Percentiles rank a stretch among this genome's conserved stretches.
Conservation (phyloP, 495 filamentous ascomycete species). For the Lepidopterella palustris region DNA sequence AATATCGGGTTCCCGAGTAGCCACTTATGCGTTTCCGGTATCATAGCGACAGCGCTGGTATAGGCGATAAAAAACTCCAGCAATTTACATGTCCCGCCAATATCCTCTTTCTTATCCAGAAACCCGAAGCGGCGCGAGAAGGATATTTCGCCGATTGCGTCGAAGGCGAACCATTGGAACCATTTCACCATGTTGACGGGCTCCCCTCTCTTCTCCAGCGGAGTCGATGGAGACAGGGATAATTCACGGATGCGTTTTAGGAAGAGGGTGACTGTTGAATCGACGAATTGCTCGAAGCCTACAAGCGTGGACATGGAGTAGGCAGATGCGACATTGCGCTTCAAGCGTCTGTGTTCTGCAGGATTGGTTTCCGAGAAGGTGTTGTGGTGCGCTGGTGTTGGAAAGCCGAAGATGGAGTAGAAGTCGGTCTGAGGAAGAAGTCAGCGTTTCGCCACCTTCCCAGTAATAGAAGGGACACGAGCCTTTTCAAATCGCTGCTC, state of each 20-base stretch:
- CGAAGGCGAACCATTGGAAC: slow-evolving; percentile 23
- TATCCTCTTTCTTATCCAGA: not conserved
- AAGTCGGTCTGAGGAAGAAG: too few species aligned
- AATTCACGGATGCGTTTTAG: not conserved
- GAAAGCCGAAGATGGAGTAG: too few species aligned
- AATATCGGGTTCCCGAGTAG: too few species aligned
- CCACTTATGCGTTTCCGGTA: too few species aligned
- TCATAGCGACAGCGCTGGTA: too few species aligned
- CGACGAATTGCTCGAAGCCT: not conserved
- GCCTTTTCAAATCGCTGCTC: too few species aligned
- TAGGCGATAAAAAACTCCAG: not conserved
- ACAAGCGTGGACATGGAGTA: not conserved
- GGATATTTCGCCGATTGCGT: slow-evolving; percentile 16
- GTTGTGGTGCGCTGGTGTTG: not conserved
- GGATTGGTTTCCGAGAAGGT: not conserved
- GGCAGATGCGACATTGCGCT: not conserved
- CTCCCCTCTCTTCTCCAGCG: not conserved
- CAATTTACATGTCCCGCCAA: not conserved
- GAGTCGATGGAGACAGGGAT: too few species aligned
- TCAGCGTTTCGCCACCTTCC: too few species aligned
- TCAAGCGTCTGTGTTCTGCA: not conserved
- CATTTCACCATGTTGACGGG: slow-evolving; percentile 42
- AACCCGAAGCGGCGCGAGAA: not conserved
- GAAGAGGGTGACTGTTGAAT: not conserved
- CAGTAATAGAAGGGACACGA: too few species aligned